Percentiles rank a stretch among this genome's conserved stretches.
These are phyloP conservation scores for Chaetomium cochliodes DNA, from an alignment of 495 filamentous ascomycete species.

Conservation along the genomic window DNA sequence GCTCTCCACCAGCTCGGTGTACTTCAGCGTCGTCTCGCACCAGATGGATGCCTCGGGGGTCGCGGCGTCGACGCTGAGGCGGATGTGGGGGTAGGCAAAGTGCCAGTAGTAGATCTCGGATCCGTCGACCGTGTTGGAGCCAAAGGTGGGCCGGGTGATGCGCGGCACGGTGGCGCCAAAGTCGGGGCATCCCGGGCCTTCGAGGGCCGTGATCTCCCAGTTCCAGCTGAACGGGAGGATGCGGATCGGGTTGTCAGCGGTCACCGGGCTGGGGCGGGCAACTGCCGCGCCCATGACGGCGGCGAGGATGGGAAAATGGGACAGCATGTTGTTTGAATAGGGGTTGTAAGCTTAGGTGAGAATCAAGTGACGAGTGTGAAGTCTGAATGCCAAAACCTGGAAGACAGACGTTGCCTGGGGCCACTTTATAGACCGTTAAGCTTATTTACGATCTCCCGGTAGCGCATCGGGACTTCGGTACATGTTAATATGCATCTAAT, in stretches of 20 bases:
- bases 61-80: background rate
- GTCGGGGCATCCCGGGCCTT: slow-evolving; percentile 6
- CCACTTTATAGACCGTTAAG: background rate
- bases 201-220: slow-evolving; percentile 1
- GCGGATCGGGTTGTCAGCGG: background rate
- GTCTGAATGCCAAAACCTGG: background rate
- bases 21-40: slow-evolving; percentile 9
- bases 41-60: slow-evolving; percentile 3
- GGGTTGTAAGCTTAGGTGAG: background rate
- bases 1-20: background rate
- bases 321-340: background rate
- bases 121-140: slow-evolving; percentile 9
- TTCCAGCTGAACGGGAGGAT: slow-evolving; percentile 1
- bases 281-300: background rate
- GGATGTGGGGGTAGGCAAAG: slow-evolving; percentile 12
- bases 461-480: background rate
- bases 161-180: background rate
- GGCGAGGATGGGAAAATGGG: background rate
- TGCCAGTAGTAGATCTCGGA: slow-evolving; percentile 14
- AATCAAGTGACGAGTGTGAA: no score
- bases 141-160: background rate
- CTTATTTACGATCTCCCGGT: slow-evolving; percentile 1
- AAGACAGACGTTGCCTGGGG: background rate
- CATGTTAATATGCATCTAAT: background rate
- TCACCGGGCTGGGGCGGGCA: background rate